Percentiles rank a stretch among this genome's conserved stretches.
Evolutionary conservation across 345 rosid species (phyloP).

Genomic region (Eucalyptus camaldulensis): DNA sequence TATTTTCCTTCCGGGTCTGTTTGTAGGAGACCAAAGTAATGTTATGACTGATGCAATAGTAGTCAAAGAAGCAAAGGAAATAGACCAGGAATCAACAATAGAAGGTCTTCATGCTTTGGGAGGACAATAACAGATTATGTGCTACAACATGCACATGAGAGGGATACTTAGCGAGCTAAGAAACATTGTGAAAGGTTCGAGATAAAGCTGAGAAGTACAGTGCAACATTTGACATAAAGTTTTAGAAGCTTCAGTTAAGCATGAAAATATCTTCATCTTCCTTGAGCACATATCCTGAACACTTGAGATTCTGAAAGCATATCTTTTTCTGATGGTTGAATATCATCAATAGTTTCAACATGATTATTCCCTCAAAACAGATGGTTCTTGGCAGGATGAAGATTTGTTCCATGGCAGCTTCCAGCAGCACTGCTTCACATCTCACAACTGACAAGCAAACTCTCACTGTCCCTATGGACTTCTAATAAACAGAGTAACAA

Average conservation of each 20-base stretch:
- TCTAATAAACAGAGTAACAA: neutral
- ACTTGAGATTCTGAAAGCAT: neutral
- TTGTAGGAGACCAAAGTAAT: slow-evolving; percentile 12
- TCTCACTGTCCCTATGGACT: neutral
- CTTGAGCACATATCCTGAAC: neutral
- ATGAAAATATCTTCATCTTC: neutral
- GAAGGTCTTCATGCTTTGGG: neutral
- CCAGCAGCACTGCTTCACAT: neutral
- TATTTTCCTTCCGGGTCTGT: slow-evolving; percentile 93
- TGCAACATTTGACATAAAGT: neutral
- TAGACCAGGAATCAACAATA: neutral
- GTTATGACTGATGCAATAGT: neutral
- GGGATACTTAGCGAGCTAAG: neutral
- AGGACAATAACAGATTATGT: neutral
- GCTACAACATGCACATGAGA: neutral
- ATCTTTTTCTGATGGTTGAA: neutral
- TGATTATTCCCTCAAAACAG: neutral
- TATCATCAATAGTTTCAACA: neutral
- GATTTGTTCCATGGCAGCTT: neutral
- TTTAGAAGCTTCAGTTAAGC: neutral
- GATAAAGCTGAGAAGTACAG: neutral
- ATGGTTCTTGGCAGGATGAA: neutral
- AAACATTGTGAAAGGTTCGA: neutral
- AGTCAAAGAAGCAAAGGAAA: neutral
- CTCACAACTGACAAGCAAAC: neutral